Conservation (phyloP, 1,139 yeast species). For the Protomyces gravidus region DNA sequence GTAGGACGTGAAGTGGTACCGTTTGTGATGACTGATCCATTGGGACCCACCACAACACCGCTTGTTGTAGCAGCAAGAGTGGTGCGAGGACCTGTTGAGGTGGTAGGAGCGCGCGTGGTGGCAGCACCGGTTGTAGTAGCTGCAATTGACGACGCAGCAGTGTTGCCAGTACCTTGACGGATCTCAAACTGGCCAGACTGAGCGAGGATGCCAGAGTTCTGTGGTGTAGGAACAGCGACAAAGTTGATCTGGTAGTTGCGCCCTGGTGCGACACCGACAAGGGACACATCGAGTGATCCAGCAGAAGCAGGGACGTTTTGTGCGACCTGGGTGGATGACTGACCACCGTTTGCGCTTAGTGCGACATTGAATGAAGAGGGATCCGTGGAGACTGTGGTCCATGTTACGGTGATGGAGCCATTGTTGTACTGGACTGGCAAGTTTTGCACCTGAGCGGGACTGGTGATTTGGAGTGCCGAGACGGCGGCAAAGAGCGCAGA, state of each 20-base stretch:
- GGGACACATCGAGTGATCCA: conserved; percentile 4
- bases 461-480: conserved; percentile 22
- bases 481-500: conserved; percentile 1
- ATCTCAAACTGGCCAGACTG: conserved; percentile 20
- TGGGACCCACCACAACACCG: neutral
- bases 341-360: conserved; percentile 20
- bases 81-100: neutral
- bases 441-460: conserved; percentile 4
- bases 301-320: conserved; percentile 7
- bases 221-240: conserved; percentile 7
- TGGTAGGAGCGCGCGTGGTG: neutral
- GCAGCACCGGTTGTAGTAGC: neutral
- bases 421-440: conserved; percentile 16
- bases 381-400: conserved; percentile 18
- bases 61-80: neutral
- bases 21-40: neutral
- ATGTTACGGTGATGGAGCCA: conserved; percentile 22
- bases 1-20: neutral
- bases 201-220: conserved; percentile 19
- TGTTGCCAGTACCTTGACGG: conserved; percentile 7
- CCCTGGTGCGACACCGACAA: conserved; percentile 19
- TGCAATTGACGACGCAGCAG: neutral
- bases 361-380: conserved; percentile 11
- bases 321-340: conserved; percentile 9
- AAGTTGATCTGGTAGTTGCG: conserved; percentile 20